These are phyloP conservation scores for Cladophialophora psammophila DNA, from an alignment of 2,329 filamentous ascomycete species.

Conservation along the genomic window DNA sequence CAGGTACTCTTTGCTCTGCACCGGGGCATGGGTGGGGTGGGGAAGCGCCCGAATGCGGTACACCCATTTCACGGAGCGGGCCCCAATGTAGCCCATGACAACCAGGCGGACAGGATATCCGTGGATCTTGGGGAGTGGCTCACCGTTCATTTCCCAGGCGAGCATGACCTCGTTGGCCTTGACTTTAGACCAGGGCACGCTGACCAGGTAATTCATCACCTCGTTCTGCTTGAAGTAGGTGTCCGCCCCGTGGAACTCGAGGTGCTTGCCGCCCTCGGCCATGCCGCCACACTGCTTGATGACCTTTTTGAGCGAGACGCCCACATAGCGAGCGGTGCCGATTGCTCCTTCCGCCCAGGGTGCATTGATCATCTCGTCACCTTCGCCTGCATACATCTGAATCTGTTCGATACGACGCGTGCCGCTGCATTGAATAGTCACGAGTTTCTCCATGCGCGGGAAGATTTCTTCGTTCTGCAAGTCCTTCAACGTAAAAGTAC, in stretches of 20 bases:
- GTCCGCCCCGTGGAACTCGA: constrained; percentile 74
- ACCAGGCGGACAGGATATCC: constrained; percentile 69
- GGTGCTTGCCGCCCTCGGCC: constrained; percentile 61
- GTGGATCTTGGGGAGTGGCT: constrained; percentile 69
- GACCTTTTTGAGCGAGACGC: constrained; percentile 71
- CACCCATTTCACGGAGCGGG: constrained; percentile 65
- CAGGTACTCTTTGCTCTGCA: constrained; percentile 71
- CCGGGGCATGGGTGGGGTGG: constrained; percentile 64
- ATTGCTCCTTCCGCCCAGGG: constrained; percentile 73
- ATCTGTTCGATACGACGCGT: constrained; percentile 75
- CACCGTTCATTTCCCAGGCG: constrained; percentile 75
- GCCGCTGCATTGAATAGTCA: constrained; percentile 73
- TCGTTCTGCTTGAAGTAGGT: constrained; percentile 75
- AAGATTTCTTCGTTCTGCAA: constrained; percentile 67
- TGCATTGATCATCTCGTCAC: constrained; percentile 63
- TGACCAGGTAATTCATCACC: constrained; percentile 71
- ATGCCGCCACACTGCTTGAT: constrained; percentile 74
- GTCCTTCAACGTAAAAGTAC: constrained; percentile 64
- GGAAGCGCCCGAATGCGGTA: constrained; percentile 68
- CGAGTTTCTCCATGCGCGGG: constrained; percentile 64
- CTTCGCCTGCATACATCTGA: constrained; percentile 68
- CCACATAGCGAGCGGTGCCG: constrained; percentile 68
- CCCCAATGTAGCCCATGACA: constrained; percentile 72
- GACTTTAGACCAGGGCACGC: constrained; percentile 72
- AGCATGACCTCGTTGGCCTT: constrained; percentile 71